These are phyloP conservation scores for Pueraria montana DNA, from an alignment of 306 rosid genomes.

Conservation along the genomic window DNA sequence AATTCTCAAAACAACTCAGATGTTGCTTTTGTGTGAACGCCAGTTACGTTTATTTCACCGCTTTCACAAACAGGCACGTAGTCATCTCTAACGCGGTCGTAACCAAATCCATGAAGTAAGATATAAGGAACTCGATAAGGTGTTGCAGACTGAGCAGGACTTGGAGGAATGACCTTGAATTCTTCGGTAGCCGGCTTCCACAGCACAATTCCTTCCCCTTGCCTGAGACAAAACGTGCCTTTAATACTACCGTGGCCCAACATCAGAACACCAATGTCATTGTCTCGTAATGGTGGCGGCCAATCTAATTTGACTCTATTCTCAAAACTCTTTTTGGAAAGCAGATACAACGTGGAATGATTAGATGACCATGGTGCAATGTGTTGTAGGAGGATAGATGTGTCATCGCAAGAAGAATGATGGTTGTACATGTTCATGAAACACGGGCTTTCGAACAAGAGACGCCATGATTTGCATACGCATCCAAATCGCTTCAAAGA, in stretches of 20 bases:
- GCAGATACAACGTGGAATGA: too few species aligned
- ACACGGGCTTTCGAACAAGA: background rate
- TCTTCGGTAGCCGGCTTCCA: background rate
- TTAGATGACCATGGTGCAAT: too few species aligned
- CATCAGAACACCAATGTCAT: background rate
- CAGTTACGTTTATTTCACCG: too few species aligned
- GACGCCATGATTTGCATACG: background rate
- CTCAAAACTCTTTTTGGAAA: too few species aligned
- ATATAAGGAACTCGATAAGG: accelerated
- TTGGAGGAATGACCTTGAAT: background rate
- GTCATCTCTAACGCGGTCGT: background rate
- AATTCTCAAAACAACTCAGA: too few species aligned
- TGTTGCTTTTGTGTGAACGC: too few species aligned
- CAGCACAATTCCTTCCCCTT: background rate
- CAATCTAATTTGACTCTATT: background rate
- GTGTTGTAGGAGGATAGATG: background rate
- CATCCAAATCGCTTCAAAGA: background rate
- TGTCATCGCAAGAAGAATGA: background rate
- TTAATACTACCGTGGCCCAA: background rate
- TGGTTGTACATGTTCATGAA: background rate
- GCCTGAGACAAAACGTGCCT: background rate
- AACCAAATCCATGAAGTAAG: background rate
- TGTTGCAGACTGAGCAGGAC: background rate
- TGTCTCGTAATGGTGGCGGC: background rate
- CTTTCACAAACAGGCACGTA: too few species aligned